Conservation (phyloP, 768 basidiomycete genomes). For the Austroboletus eburneus region DNA sequence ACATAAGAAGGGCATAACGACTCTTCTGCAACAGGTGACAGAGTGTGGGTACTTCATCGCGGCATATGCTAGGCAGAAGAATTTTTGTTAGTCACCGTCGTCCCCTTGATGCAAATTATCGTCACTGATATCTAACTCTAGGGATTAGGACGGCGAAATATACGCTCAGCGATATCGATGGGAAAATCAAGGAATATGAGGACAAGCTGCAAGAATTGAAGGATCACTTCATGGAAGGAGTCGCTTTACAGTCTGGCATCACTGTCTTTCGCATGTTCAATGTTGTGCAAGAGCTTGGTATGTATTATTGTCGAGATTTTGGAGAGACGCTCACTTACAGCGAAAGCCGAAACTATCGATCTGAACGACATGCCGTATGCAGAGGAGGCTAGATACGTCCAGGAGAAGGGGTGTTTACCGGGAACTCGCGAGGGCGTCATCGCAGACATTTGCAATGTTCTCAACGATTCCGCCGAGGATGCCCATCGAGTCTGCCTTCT, state of each 20-base stretch:
- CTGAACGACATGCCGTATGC: slow-evolving; percentile 21
- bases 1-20: slow-evolving; percentile 5
- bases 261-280: slow-evolving; percentile 22
- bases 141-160: slow-evolving; percentile 17
- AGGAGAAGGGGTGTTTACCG: slow-evolving; percentile 18
- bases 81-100: slow-evolving; percentile 16
- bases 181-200: slow-evolving; percentile 18
- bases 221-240: slow-evolving; percentile 12
- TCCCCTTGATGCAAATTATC: neutral
- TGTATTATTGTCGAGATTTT: neutral
- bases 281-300: slow-evolving; percentile 6
- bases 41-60: slow-evolving; percentile 23
- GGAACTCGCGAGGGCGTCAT: slow-evolving; percentile 18
- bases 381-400: slow-evolving; percentile 18
- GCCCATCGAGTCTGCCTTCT: slow-evolving; percentile 26
- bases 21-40: slow-evolving; percentile 19
- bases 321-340: neutral
- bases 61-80: slow-evolving; percentile 16
- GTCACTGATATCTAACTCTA: slow-evolving; percentile 1
- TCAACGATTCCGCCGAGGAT: slow-evolving; percentile 9
- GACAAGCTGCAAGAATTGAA: slow-evolving; percentile 17
- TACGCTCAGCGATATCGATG: slow-evolving; percentile 14
- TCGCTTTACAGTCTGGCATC: slow-evolving; percentile 11
- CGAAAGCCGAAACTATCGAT: slow-evolving; percentile 13
- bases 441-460: slow-evolving; percentile 15